Evolutionary conservation across 2,329 filamentous ascomycete genomes (phyloP), one percentile per base, ranked within the genome.

Genomic region (Sclerotinia nivalis): DNA sequence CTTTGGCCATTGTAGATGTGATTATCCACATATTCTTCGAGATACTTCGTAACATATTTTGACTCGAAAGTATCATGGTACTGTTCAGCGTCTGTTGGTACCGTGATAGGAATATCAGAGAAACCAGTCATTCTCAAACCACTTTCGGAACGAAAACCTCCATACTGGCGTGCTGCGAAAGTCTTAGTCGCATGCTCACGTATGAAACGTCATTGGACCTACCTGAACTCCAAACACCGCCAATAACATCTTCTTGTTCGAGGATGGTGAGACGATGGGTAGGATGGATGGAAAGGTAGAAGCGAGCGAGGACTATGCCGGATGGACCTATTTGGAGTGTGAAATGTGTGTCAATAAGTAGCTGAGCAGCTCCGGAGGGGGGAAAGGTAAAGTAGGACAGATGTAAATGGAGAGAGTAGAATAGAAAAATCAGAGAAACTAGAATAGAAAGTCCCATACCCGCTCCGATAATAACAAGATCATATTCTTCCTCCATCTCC

Each of bases 111-210:
- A 70, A 74, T 73, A 70, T 78, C 76, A n/a, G 77, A 77, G 68
- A 76, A 79, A 55, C 75, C 77, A 37, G 76, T 72, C 67, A 75
- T 76, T 25, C 76, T 73, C 49, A 75, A 56, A n/a, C 75, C 76
- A 50, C 72, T 74, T 71, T 79, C 77, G 34, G 77, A 76, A 74
- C 76, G 77, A 55, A 78, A 79, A 50, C 70, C 73, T 52, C 74
- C 73, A 72, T 77, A 77, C 40, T 65, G 72, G 45, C 76, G 71
- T 60, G 72, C 74, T 77, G 55, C 22, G 20, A 22, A 69, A 54
- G 34, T 28, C n/a, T n/a, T n/a, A n/a, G n/a, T n/a, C n/a, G n/a
- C 12, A 43, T 20, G 34, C 5, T 37, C 8, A 28, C 28, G 60
- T 52, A 37, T 37, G 28, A 40, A 50, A 50, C 12, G 8, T n/a